Conservation (phyloP, 345 rosid species). For the Aquilaria yunnanensis region DNA sequence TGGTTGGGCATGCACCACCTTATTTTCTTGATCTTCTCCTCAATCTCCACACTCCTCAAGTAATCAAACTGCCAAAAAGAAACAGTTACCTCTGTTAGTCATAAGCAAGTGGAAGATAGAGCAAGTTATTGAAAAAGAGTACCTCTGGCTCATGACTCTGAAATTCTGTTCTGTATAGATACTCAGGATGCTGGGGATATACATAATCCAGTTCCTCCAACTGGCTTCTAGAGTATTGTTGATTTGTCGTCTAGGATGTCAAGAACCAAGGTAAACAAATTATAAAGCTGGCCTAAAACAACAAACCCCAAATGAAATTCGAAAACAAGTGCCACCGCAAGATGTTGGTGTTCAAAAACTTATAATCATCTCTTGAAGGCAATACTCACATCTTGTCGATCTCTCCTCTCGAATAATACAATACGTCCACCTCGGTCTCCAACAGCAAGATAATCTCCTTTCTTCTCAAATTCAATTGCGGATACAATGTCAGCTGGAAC, state of each 20-base stretch:
- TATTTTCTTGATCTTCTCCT: conserved; percentile 54
- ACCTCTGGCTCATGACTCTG: conserved; percentile 80
- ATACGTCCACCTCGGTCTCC: conserved; percentile 67
- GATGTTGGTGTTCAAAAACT: neutral
- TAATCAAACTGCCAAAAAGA: conserved; percentile 46
- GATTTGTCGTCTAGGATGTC: conserved; percentile 25
- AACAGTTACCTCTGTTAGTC: neutral
- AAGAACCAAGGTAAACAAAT: conserved; percentile 16
- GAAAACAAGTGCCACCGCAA: neutral
- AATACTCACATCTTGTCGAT: conserved; percentile 27
- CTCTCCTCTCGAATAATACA: conserved; percentile 39
- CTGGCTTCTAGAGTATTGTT: conserved; percentile 25
- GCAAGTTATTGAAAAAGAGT: neutral
- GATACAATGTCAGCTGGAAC: conserved; percentile 42
- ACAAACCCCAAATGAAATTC: neutral
- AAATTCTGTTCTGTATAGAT: conserved; percentile 57
- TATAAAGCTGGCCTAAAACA: conserved; percentile 13
- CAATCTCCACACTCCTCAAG: conserved; percentile 68
- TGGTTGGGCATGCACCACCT: conserved; percentile 52
- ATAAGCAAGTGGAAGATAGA: neutral
- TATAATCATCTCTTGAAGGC: neutral
- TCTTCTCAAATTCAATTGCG: conserved; percentile 48
- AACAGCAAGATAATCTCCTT: conserved; percentile 52
- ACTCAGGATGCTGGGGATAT: conserved; percentile 30
- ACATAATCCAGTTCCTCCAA: conserved; percentile 41